Base-by-base conservation (phyloP, 1,284 basidiomycete genomes). In the Heliocybe sulcata region DNA sequence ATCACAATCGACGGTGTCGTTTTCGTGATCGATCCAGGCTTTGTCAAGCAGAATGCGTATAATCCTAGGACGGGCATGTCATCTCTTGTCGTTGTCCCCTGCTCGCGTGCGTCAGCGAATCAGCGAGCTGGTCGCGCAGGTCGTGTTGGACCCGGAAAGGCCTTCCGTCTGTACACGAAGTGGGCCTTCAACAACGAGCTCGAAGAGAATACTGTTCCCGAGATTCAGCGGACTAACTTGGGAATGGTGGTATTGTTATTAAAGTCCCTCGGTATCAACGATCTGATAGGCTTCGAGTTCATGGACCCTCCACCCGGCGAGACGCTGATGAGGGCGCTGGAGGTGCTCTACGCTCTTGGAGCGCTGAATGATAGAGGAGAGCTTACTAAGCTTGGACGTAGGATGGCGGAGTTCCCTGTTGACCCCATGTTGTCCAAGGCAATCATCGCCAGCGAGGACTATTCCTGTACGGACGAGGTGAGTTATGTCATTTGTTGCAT, bases 341-440 rank as follows among this genome's bases (percentile, higher is more conserved):
- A 98, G 69, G 72, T 98, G 59, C 73, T 99, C 0, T 99, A 99
- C 70, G 96, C 95, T 0, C 76, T 99, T 0, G 97, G 96, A 20
- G 95, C 96, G 0, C 76, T 99, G 60, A 98, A 99, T 68, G 95
- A 99, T 69, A 80, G 90, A 57, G 97, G 97, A 12, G 95, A 99
- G 69, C 71, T 99, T 59, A 99, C 97, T 11, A 94, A 98, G 67
- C 80, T 99, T 23, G 97, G 97, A 1, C 79, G 97, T 55, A 77
- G 94, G 51, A 99, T 99, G 97, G 96, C 96, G 3, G 97, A 99
- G 69, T 99, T 99, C 72, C 96, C 96, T 3, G 92, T 98, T 35
- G 97, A 99, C 65, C 97, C 97, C 2, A 98, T 98, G 89, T 75
- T 99, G 62, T 93, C 90, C 42, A 98, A 98, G 70, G 86, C 91